These are phyloP conservation scores for Euptelea pleiosperma DNA, from an alignment of 164 flowering plant genomes.

Conservation along the genomic window DNA sequence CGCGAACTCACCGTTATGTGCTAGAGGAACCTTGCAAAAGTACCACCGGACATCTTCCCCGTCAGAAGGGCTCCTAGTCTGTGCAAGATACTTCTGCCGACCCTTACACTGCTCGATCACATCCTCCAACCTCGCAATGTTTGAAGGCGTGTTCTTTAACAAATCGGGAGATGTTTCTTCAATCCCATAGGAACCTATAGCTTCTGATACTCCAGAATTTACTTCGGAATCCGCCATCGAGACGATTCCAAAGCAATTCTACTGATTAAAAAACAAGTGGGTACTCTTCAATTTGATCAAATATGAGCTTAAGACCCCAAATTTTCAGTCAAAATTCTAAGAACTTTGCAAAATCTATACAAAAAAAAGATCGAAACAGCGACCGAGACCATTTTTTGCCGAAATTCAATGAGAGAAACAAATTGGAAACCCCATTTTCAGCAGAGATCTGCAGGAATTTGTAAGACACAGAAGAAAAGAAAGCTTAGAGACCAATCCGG, in stretches of 20 bases:
- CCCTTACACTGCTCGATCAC: conserved; percentile 75
- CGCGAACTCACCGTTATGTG: conserved; percentile 53
- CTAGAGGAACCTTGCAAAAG: conserved; percentile 80
- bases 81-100: conserved; percentile 82
- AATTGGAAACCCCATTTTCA: background rate
- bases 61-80: conserved; percentile 83
- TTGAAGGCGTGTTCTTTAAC: conserved; percentile 85
- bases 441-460: background rate
- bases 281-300: background rate
- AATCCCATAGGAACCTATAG: conserved; percentile 13
- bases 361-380: background rate
- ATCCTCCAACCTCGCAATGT: conserved; percentile 84
- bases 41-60: conserved; percentile 95
- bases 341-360: background rate
- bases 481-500: background rate
- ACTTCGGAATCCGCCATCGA: conserved; percentile 33
- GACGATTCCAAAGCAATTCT: conserved; percentile 12
- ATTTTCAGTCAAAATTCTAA: background rate
- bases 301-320: background rate
- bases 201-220: conserved; percentile 7
- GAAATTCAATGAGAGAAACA: background rate
- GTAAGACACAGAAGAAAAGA: background rate
- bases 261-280: background rate
- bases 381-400: too few relatives aligned
- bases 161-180: conserved; percentile 56